Base-by-base conservation (phyloP, 805 yeast genomes). In the Metschnikowia chrysomelidarum region DNA sequence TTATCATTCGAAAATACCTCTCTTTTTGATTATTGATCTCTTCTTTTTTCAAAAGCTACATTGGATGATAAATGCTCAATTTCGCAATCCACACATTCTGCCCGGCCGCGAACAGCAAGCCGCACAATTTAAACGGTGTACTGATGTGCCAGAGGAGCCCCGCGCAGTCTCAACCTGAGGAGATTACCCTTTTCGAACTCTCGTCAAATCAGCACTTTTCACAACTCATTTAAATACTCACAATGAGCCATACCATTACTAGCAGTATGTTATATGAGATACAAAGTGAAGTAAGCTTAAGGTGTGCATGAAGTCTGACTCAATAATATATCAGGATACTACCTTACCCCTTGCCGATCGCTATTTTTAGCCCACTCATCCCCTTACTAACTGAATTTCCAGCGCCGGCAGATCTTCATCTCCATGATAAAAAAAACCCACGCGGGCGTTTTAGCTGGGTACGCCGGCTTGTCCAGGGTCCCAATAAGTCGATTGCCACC, bases 361-460 rank as follows among this genome's bases (percentile, higher is more conserved):
- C 26, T 23, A 20, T 10, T 8, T 10, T 10, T 10, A 20, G 12
- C 12, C 19, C 15, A 10, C 23, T 30, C 23, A 10, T 15, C 21
- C 12, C 18, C 17, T 17, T 31, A 31, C 34, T 31, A 31, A 31
- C 36, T 13, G 16, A 23, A n/a, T 21, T 23, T 9, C 11, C 19
- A 33, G 34, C 41, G 26, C 35, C 30, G 21, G 45, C 32, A n/a
- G 36, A 34, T 13, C 27, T 36, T 26, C 36, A 37, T 15, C 24
- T 34, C 23, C 30, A 40, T 19, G 63, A 59, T 30, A 58, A 49
- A 46, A 56, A 64, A 23, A 59, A 59, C 24, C 43, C 51, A 19
- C 49, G 56, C 17, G 57, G 60, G 33, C 50, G 69, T 16, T 64
- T 64, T 39, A 54, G 62, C 13, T 64, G 70, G 70, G 70, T 64